phyloP scores from a whole-genome alignment of 1,139 yeast genomes.

The Groenewaldozyma auringiensis region DNA sequence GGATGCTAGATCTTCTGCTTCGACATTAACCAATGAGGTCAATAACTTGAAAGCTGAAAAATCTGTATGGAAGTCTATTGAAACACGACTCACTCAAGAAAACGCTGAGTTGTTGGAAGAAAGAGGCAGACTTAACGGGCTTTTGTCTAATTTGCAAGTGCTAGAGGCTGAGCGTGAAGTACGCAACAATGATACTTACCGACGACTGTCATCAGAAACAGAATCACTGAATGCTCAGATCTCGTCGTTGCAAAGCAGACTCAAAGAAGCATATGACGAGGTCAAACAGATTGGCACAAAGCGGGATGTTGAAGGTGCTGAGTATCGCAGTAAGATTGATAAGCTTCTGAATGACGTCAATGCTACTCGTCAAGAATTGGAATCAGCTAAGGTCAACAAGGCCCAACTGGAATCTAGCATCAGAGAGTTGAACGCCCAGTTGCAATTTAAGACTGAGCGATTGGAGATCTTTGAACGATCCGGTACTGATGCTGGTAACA shows the following conservation, averaged over 20 bases:
- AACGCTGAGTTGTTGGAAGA: slow-evolving; percentile 50
- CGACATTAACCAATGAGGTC: slow-evolving; percentile 38
- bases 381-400: slow-evolving; percentile 37
- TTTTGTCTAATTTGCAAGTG: slow-evolving; percentile 55
- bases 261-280: slow-evolving; percentile 42
- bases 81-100: slow-evolving; percentile 49
- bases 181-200: slow-evolving; percentile 44
- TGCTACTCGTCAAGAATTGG: slow-evolving; percentile 36
- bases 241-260: slow-evolving; percentile 38
- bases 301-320: slow-evolving; percentile 30
- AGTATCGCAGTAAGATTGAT: slow-evolving; percentile 63
- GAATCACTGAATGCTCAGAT: slow-evolving; percentile 47
- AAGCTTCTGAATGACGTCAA: slow-evolving; percentile 44
- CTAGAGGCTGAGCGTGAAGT: slow-evolving; percentile 57
- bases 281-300: slow-evolving; percentile 19
- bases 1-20: slow-evolving; percentile 36
- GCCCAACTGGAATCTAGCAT: slow-evolving; percentile 27
- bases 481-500: neutral
- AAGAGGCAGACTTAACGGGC: slow-evolving; percentile 49
- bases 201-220: slow-evolving; percentile 44
- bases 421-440: slow-evolving; percentile 32
- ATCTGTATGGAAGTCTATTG: slow-evolving; percentile 42
- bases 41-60: slow-evolving; percentile 51
- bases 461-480: slow-evolving; percentile 23
- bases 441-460: slow-evolving; percentile 34